Percentiles rank a stretch among this genome's conserved stretches.
Evolutionary conservation across 2,329 filamentous ascomycete genomes (phyloP).

Genomic region (Amauroascus verrucosus): DNA sequence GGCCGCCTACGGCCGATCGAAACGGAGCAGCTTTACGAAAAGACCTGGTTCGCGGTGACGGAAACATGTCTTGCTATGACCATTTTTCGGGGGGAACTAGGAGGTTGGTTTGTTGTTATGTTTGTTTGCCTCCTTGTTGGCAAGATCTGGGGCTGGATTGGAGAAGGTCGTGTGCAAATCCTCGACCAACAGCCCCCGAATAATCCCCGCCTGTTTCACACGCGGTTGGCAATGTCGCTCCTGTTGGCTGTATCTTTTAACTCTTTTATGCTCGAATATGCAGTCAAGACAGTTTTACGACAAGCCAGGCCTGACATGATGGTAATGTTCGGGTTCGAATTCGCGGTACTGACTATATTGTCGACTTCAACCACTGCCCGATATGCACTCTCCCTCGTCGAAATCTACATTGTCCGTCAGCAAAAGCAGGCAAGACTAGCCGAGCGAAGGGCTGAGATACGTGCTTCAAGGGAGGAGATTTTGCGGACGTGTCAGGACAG

Average conservation of each 20-base stretch:
- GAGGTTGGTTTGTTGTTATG: constrained; percentile 92
- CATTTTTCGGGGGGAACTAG: constrained; percentile 90
- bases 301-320: constrained; percentile 95
- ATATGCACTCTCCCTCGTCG: constrained; percentile 68
- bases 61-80: constrained; percentile 98
- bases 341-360: constrained; percentile 71
- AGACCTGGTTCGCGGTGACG: constrained; percentile 94
- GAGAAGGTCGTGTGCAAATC: constrained; percentile 84
- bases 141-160: constrained; percentile 98
- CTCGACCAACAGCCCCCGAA: constrained; percentile 89
- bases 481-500: constrained; percentile 30
- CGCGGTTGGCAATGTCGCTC: constrained; percentile 67
- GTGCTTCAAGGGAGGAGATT: constrained; percentile 42
- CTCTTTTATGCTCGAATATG: constrained; percentile 67
- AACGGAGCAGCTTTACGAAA: constrained; percentile 93
- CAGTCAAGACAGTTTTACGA: constrained; percentile 69
- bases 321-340: constrained; percentile 99
- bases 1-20: constrained; percentile 85
- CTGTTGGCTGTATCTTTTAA: constrained; percentile 71
- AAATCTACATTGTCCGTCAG: constrained; percentile 61
- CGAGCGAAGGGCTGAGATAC: constrained; percentile 58
- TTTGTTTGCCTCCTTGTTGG: constrained; percentile 85
- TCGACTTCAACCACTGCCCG: constrained; percentile 69
- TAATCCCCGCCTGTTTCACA: constrained; percentile 80
- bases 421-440: constrained; percentile 63